These are phyloP conservation scores for Kodamaea sp. DNA, from an alignment of 1,139 yeast species.

Conservation along the genomic window DNA sequence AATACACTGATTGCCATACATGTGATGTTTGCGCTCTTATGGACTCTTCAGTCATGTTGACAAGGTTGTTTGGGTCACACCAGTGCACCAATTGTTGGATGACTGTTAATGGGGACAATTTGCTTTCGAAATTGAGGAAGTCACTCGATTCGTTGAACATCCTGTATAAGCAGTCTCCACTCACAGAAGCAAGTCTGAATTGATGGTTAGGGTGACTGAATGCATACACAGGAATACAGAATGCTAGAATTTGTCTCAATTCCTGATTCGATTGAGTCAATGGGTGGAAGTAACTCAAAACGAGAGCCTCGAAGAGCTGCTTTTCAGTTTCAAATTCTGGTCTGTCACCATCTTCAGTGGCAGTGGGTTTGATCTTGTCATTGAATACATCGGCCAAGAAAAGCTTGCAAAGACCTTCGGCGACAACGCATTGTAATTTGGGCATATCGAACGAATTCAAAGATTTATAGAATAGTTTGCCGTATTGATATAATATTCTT, in stretches of 20 bases:
- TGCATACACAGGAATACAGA: slow-evolving; percentile 88
- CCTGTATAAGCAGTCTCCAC: slow-evolving; percentile 67
- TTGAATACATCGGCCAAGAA: slow-evolving; percentile 74
- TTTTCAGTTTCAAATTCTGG: slow-evolving; percentile 32
- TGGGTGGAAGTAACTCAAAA: slow-evolving; percentile 77
- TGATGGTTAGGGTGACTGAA: slow-evolving; percentile 80
- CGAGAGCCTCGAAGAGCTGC: slow-evolving; percentile 64
- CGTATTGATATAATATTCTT: slow-evolving; percentile 40
- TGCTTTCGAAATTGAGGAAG: slow-evolving; percentile 25
- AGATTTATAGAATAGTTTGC: slow-evolving; percentile 63
- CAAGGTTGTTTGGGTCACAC: slow-evolving; percentile 81
- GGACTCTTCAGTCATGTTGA: slow-evolving; percentile 47
- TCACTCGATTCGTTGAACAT: slow-evolving; percentile 47
- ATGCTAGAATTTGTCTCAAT: slow-evolving; percentile 78
- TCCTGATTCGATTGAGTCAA: slow-evolving; percentile 61
- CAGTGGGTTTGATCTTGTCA: slow-evolving; percentile 39
- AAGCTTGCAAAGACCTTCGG: slow-evolving; percentile 84
- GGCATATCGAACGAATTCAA: slow-evolving; percentile 60
- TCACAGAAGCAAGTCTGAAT: slow-evolving; percentile 59
- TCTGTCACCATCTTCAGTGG: slow-evolving; percentile 17
- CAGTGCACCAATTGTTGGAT: slow-evolving; percentile 78
- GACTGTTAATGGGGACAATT: slow-evolving; percentile 56
- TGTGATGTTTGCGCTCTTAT: slow-evolving; percentile 51
- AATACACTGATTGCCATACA: slow-evolving; percentile 56
- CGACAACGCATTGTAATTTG: slow-evolving; percentile 75